Evolutionary conservation across 257 asterid genomes (phyloP), one percentile per base, ranked within the genome.

Genomic region (Nicotiana otophora): DNA sequence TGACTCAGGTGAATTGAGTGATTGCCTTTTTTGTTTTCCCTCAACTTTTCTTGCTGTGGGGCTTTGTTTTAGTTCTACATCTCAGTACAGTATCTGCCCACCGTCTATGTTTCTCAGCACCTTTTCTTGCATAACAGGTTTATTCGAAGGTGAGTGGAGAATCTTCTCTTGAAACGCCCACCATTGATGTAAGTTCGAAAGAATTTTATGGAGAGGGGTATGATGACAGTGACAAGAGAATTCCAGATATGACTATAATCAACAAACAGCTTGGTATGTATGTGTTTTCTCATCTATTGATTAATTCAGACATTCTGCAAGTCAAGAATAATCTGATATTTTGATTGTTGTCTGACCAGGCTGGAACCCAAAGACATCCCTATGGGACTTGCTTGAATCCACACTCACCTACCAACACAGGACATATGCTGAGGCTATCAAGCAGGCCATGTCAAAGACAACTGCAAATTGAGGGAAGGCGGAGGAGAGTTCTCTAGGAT

Each of bases 171-270:
- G 97, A 90, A 70, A 70, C 88, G 5, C 94, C 99, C 28, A 93
- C 98, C 15, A 66, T 93, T 31, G 99, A 95, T 81, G 86, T 93
- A 75, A 93, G 94, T 89, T 95, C 99, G 39, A 90, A 94, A 90
- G 98, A 95, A 83, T 95, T 95, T 51, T 95, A 95, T 31, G 99
- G 99, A 34, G 99, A 91, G 87, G 99, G 99, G 51, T 95, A 95
- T 66, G 99, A 95, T 82, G 99, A 95, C 63, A 95, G 99, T 84
- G 99, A 95, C 88, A 95, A 91, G 90, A 90, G 99, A 87, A 95
- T 95, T 83, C 99, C 99, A 14, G 99, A 95, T 84, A 95, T 95
- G 99, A 92, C 98, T 86, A 92, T 93, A 66, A 95, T 95, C 84
- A 95, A 93, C 93, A 88, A 79, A 85, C 98, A 93, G 83, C 98